Base-by-base conservation (phyloP, 73 alveolate species). In the Blepharisma japonicum region DNA sequence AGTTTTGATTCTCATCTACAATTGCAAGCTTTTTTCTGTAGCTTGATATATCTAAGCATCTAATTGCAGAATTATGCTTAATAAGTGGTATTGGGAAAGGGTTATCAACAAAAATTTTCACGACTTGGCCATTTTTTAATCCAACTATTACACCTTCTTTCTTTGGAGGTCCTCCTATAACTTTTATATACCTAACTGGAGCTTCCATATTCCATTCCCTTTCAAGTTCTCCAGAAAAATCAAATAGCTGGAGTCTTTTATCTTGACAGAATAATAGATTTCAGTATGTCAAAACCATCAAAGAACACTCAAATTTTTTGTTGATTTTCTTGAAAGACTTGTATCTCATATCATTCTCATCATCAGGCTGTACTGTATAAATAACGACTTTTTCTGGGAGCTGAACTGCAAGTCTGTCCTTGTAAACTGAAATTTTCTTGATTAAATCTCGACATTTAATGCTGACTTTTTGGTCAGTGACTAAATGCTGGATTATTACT, bases 101-200 rank as follows among this genome's bases (percentile, higher is more conserved):
- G 84, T 96, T 96, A 85, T 96, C 99, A 67, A 96, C 91, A 79
- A 94, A 95, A 54, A 96, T 84, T 74, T 91, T 92, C 89, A 89
- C 39, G 68, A 86, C 94, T 49, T 83, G 81, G 74, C 98, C 98
- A 55, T 90, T 85, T 82, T 90, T 87, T 42, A 88, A 68, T 68
- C 99, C 97, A 55, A 96, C 90, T n/a, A 96, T 72, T 77, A 96
- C 83, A 1, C 99, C 98, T 83, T 96, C 99, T 68, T 97, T 85
- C 88, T 92, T 87, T 32, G 97, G 96, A 0, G 97, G 98, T 6
- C 99, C 99, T 6, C 99, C 98, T 32, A 96, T 90, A 4, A 94
- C 98, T 89, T 96, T 86, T 46, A 91, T 85, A 72, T 88, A 93
- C 83, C 88, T 90, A 68, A 94, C 85, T 81, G 80, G 88, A 25